Evolutionary conservation across 2,329 filamentous ascomycete species (phyloP).

Genomic region (Claviceps pazoutovae): DNA sequence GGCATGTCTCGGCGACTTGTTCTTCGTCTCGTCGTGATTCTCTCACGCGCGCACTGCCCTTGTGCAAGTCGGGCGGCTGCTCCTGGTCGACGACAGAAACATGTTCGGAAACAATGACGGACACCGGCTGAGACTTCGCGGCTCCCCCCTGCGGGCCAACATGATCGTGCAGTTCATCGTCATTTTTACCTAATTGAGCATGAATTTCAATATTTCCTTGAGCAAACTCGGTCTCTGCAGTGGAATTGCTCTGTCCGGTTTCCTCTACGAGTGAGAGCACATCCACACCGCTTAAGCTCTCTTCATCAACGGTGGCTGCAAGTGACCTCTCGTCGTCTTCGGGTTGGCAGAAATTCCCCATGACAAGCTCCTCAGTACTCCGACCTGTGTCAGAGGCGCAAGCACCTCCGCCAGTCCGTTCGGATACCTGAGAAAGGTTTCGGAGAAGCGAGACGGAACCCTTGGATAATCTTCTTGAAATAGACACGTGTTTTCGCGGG

Average conservation of each 20-base stretch:
- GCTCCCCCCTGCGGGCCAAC: neutral
- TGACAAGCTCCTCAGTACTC: slow-evolving; percentile 34
- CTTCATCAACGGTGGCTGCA: slow-evolving; percentile 42
- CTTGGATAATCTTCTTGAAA: slow-evolving; percentile 35
- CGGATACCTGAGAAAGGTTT: slow-evolving; percentile 26
- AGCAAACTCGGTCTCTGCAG: neutral
- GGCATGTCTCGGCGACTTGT: slow-evolving; percentile 2
- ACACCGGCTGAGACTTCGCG: neutral
- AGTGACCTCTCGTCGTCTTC: slow-evolving; percentile 37
- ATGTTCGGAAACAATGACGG: neutral
- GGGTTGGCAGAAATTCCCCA: slow-evolving; percentile 16
- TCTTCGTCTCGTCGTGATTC: neutral
- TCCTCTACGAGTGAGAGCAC: slow-evolving; percentile 12
- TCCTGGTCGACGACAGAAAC: neutral
- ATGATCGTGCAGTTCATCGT: neutral
- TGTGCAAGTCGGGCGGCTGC: neutral
- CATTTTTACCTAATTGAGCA: slow-evolving; percentile 19
- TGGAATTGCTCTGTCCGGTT: slow-evolving; percentile 7
- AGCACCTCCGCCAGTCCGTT: slow-evolving; percentile 8
- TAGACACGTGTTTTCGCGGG: slow-evolving; percentile 18
- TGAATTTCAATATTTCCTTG: slow-evolving; percentile 25
- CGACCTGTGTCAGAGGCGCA: slow-evolving; percentile 15
- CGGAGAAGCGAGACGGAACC: slow-evolving; percentile 31
- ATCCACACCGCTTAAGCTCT: slow-evolving; percentile 29
- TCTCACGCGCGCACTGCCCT: neutral